Conservation (phyloP, 2,329 filamentous ascomycete species). For the Moelleriella libera region DNA sequence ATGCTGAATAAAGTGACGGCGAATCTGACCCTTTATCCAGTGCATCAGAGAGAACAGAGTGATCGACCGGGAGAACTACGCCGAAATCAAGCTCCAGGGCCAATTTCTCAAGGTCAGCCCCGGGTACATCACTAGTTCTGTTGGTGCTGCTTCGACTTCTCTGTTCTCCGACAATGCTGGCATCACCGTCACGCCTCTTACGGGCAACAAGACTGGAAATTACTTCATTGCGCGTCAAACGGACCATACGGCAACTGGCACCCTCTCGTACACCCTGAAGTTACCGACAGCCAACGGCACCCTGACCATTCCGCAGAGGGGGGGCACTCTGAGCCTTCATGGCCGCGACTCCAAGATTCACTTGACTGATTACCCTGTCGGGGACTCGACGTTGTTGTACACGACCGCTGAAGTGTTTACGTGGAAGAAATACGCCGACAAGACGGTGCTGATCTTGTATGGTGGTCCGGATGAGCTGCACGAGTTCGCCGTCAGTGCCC, state of each 20-base stretch:
- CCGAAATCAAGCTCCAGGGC: slow-evolving; percentile 61
- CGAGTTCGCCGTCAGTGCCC: slow-evolving; percentile 39
- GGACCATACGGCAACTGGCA: slow-evolving; percentile 43
- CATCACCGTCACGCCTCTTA: slow-evolving; percentile 47
- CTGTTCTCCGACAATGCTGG: slow-evolving; percentile 35
- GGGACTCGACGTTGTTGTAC: slow-evolving; percentile 45
- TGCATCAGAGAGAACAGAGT: slow-evolving; percentile 54
- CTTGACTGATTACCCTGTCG: slow-evolving; percentile 52
- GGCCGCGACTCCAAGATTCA: slow-evolving; percentile 55
- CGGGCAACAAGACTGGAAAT: slow-evolving; percentile 34
- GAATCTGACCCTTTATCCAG: slow-evolving; percentile 1
- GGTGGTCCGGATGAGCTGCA: slow-evolving; percentile 47
- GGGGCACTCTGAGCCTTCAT: slow-evolving; percentile 39
- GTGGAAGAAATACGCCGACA: slow-evolving; percentile 48
- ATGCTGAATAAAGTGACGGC: neutral
- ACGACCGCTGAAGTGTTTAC: slow-evolving; percentile 58
- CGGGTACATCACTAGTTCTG: slow-evolving; percentile 47
- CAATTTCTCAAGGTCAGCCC: slow-evolving; percentile 64
- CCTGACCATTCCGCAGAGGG: slow-evolving; percentile 43
- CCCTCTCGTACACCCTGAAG: slow-evolving; percentile 48
- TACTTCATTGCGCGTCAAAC: slow-evolving; percentile 58
- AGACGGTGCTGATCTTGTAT: slow-evolving; percentile 49
- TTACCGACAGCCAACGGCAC: slow-evolving; percentile 44
- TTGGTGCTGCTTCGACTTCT: slow-evolving; percentile 33
- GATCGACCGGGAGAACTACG: slow-evolving; percentile 61